A percentile compares a stretch with the other conserved stretches of the same genome.
phyloP scores from a whole-genome alignment of 2,329 filamentous ascomycete species.

The Periconia digitata region DNA sequence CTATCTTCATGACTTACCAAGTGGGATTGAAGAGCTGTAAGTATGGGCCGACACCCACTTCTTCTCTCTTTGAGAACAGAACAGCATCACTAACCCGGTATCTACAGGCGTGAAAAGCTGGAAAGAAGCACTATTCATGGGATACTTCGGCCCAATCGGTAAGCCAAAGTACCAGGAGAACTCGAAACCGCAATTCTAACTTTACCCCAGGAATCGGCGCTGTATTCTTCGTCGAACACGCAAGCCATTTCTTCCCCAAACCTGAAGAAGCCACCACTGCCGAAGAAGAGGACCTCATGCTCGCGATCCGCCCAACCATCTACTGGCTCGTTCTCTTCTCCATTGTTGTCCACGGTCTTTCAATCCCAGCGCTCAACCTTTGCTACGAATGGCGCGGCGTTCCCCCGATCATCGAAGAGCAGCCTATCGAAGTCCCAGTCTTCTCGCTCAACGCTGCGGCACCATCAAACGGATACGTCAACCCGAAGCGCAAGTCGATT shows the following conservation, averaged over 20 bases:
- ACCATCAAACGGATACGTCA: constrained; percentile 44
- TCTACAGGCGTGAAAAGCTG: too few species aligned
- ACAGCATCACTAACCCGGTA: too few species aligned
- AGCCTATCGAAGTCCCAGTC: constrained; percentile 41
- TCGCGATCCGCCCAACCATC: constrained; percentile 70
- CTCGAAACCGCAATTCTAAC: constrained; percentile 59
- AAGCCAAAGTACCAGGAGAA: constrained; percentile 57
- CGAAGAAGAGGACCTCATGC: constrained; percentile 67
- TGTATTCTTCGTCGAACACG: constrained; percentile 85
- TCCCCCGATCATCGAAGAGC: constrained; percentile 65
- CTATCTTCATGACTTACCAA: constrained; percentile 57
- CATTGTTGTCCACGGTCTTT: constrained; percentile 60
- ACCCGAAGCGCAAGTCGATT: constrained; percentile 30
- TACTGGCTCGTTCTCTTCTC: constrained; percentile 87
- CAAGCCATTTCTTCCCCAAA: constrained; percentile 71
- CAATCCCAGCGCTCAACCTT: not conserved
- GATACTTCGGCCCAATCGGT: constrained; percentile 91
- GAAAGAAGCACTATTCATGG: too few species aligned
- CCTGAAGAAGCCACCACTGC: constrained; percentile 62
- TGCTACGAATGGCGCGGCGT: constrained; percentile 45
- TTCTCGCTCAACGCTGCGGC: constrained; percentile 44
- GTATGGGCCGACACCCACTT: too few species aligned
- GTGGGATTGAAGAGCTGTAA: too few species aligned
- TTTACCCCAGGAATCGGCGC: constrained; percentile 66
- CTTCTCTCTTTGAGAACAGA: too few species aligned